Evolutionary conservation across 371 early-diverging fungal genomes (phyloP).

Genomic region (Nosema muscidifuracis): DNA sequence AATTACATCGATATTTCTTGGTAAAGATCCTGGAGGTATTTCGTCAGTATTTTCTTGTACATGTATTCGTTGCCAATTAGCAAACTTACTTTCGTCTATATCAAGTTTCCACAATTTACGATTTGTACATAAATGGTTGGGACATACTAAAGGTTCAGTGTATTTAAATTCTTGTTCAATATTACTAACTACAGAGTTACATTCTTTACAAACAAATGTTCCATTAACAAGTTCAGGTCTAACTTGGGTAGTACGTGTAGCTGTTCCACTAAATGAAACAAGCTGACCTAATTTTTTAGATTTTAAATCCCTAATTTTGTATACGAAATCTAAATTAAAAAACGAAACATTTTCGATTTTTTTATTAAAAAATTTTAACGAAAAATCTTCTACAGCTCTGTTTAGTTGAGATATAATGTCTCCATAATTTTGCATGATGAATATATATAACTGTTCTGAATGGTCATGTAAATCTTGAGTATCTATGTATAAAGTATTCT

Average conservation of each 20-base stretch:
- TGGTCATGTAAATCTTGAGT: constrained; percentile 11
- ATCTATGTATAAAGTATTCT: constrained; percentile 5
- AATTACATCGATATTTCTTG: constrained; percentile 89
- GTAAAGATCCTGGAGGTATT: constrained; percentile 93
- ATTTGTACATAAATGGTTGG: constrained; percentile 77
- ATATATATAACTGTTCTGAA: constrained; percentile 3
- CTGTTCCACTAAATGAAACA: constrained; percentile 79
- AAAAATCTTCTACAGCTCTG: constrained; percentile 21
- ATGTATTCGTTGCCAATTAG: constrained; percentile 92
- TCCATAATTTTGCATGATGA: constrained; percentile 21
- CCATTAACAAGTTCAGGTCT: constrained; percentile 86
- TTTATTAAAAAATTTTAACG: constrained; percentile 13
- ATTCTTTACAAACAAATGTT: constrained; percentile 81
- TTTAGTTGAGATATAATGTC: constrained; percentile 1
- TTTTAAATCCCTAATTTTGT: constrained; percentile 70
- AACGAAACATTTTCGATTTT: constrained; percentile 32
- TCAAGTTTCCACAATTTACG: constrained; percentile 72
- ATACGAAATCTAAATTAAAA: constrained; percentile 36
- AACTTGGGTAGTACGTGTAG: constrained; percentile 92
- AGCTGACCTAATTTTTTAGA: constrained; percentile 78
- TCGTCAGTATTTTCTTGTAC: constrained; percentile 93
- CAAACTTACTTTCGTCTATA: constrained; percentile 77
- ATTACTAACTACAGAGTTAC: constrained; percentile 71
- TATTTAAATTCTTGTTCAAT: constrained; percentile 90
- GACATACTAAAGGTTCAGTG: constrained; percentile 88